Evolutionary conservation across 805 yeast species (phyloP).

Genomic region (Myxozyma vanderwaltii): DNA sequence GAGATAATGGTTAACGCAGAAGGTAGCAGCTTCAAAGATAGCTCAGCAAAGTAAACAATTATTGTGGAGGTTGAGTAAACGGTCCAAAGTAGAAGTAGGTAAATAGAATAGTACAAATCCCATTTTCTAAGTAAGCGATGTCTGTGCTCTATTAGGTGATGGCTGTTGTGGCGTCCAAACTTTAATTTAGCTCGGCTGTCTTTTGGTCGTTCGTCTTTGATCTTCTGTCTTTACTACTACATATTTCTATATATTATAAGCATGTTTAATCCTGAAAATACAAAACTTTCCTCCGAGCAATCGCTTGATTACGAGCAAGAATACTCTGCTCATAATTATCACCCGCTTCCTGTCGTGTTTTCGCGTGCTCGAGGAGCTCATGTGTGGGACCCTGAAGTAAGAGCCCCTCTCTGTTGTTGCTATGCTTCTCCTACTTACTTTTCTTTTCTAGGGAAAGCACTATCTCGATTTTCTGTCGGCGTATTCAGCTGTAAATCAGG

Average conservation of each 20-base stretch:
- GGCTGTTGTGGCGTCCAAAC: conserved; percentile 11
- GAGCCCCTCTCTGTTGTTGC: not conserved
- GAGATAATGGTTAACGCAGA: not conserved
- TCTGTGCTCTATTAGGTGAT: not conserved
- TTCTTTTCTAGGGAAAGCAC: conserved; percentile 61
- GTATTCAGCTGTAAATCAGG: conserved; percentile 96
- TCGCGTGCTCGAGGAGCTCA: conserved; percentile 84
- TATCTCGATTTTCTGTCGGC: conserved; percentile 92
- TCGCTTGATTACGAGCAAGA: conserved; percentile 54
- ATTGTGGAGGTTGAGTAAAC: no score
- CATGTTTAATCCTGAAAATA: not conserved
- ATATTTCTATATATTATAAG: no score
- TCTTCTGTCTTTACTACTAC: no score
- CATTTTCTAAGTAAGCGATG: not conserved
- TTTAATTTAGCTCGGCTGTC: not conserved
- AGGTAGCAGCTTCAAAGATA: no score
- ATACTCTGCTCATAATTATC: conserved; percentile 95
- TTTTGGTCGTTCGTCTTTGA: no score
- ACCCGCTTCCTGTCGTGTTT: conserved; percentile 94
- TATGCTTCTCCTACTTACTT: not conserved
- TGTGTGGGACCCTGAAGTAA: conserved; percentile 90
- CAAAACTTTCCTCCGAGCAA: conserved; percentile 12
- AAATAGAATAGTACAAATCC: not conserved
- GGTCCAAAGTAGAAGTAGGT: no score
- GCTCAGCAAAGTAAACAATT: no score